Percentiles rank a stretch among this genome's conserved stretches.
phyloP scores from a whole-genome alignment of 2,329 filamentous ascomycete genomes.

The Diaporthe sp. region DNA sequence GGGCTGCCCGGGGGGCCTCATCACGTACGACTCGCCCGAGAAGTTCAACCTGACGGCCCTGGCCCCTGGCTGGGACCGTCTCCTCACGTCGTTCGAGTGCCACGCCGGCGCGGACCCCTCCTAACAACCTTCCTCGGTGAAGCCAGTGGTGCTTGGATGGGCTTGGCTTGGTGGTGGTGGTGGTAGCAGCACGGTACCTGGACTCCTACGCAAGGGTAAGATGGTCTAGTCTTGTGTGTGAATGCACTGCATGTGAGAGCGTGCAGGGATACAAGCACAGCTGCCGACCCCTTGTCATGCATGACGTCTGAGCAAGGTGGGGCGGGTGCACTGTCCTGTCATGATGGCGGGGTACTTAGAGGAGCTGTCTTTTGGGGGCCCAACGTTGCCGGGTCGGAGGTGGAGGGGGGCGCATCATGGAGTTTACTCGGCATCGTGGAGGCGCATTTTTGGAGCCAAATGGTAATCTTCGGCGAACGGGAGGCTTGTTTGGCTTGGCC shows the following conservation, averaged over 20 bases:
- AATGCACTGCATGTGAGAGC: neutral
- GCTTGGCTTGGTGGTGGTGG: neutral
- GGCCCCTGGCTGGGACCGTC: conserved; percentile 56
- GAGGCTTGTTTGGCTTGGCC: conserved; percentile 10
- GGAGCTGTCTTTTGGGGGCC: conserved; percentile 11
- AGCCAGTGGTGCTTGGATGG: neutral
- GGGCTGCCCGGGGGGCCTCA: conserved; percentile 65
- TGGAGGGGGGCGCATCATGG: conserved; percentile 35
- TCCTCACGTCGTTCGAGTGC: conserved; percentile 56
- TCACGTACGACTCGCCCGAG: conserved; percentile 61
- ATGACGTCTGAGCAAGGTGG: conserved; percentile 33
- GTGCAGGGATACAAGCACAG: conserved; percentile 19
- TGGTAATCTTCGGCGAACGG: conserved; percentile 27
- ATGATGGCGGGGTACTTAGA: conserved; percentile 28
- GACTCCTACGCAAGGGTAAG: neutral
- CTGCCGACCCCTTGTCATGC: conserved; percentile 10
- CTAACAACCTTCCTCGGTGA: neutral
- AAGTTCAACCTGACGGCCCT: conserved; percentile 63
- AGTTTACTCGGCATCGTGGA: conserved; percentile 43
- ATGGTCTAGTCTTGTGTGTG: neutral
- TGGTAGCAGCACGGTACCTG: neutral
- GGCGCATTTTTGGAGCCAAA: conserved; percentile 24
- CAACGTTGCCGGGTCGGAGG: neutral
- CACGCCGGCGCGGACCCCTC: conserved; percentile 34
- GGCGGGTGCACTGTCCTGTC: conserved; percentile 4